These are phyloP conservation scores for Hymenoscyphus repandus DNA, from an alignment of 2,329 filamentous ascomycete species.

Conservation along the genomic window DNA sequence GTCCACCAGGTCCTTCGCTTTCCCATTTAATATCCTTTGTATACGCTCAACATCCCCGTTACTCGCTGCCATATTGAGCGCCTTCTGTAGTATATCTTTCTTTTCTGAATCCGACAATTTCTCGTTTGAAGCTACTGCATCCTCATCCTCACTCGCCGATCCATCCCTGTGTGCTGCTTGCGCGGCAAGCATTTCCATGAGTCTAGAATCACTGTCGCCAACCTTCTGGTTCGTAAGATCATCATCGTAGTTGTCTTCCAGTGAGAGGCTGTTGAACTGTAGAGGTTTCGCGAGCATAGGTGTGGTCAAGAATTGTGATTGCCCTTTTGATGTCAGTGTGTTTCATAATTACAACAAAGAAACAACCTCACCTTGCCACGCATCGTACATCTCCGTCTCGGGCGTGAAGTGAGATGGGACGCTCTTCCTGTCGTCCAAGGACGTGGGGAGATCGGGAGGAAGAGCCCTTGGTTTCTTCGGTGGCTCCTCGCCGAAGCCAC, in stretches of 20 bases:
- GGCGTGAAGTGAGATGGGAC: constrained; percentile 56
- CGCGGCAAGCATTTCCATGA: constrained; percentile 94
- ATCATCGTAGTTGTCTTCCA: constrained; percentile 75
- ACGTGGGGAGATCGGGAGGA: constrained; percentile 82
- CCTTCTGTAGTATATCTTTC: constrained; percentile 74
- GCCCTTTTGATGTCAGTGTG: constrained; percentile 51
- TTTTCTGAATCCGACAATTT: constrained; percentile 74
- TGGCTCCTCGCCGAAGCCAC: constrained; percentile 54
- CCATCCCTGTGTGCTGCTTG: constrained; percentile 81
- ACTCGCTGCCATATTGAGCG: constrained; percentile 89
- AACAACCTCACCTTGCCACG: constrained; percentile 74
- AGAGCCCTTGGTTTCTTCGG: constrained; percentile 45
- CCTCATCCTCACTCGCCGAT: constrained; percentile 70
- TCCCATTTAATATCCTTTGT: constrained; percentile 66
- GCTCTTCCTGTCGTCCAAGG: constrained; percentile 78
- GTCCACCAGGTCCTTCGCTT: constrained; percentile 71
- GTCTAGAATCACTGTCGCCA: constrained; percentile 75
- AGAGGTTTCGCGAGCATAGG: constrained; percentile 80
- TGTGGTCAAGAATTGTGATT: constrained; percentile 90
- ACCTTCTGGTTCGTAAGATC: constrained; percentile 45
- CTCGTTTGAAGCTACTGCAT: constrained; percentile 69
- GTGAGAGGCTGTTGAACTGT: constrained; percentile 72
- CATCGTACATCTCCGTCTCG: constrained; percentile 98
- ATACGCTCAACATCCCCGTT: constrained; percentile 89
- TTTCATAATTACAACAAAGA: constrained; percentile 6